Percentiles rank a stretch among this genome's conserved stretches.
These are phyloP conservation scores for Exophiala dermatitidis DNA, from an alignment of 2,329 filamentous ascomycete species.

Conservation along the genomic window DNA sequence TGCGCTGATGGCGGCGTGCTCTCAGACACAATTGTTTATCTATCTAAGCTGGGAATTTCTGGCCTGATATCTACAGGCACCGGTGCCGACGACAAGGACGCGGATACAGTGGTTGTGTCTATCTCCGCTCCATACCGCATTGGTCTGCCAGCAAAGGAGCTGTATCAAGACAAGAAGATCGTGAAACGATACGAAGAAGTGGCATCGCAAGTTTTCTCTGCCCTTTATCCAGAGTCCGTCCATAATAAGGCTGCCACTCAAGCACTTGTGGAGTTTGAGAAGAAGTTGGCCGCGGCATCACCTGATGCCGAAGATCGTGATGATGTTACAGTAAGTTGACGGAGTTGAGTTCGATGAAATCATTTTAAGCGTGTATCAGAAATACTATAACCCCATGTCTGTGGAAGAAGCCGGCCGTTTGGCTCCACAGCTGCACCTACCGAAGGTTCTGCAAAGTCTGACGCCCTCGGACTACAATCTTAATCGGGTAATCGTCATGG, in stretches of 20 bases:
- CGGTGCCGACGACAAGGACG: conserved; percentile 48
- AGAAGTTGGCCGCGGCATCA: conserved; percentile 52
- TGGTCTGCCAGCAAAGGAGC: conserved; percentile 56
- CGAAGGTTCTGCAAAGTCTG: conserved; percentile 47
- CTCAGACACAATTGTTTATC: conserved; percentile 33
- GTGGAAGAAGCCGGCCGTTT: conserved; percentile 50
- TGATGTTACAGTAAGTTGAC: conserved; percentile 46
- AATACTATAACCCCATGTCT: conserved; percentile 59
- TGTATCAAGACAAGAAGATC: conserved; percentile 51
- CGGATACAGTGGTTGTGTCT: conserved; percentile 47
- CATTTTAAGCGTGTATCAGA: conserved; percentile 8
- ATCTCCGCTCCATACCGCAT: conserved; percentile 41
- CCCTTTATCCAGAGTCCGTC: conserved; percentile 32
- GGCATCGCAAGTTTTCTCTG: conserved; percentile 37
- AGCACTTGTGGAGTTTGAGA: conserved; percentile 52
- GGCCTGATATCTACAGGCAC: conserved; percentile 32
- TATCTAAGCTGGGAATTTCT: conserved; percentile 34
- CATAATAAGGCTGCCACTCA: conserved; percentile 29
- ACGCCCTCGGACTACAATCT: conserved; percentile 46
- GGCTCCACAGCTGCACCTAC: conserved; percentile 50
- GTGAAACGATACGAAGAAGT: conserved; percentile 46
- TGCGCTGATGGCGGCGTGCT: conserved; percentile 29
- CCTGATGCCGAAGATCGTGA: conserved; percentile 52
- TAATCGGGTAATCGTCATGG: conserved; percentile 51
- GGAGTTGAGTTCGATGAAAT: not conserved